Base-by-base conservation (phyloP, 1,284 basidiomycete species). In the Wolfiporia cocos region DNA sequence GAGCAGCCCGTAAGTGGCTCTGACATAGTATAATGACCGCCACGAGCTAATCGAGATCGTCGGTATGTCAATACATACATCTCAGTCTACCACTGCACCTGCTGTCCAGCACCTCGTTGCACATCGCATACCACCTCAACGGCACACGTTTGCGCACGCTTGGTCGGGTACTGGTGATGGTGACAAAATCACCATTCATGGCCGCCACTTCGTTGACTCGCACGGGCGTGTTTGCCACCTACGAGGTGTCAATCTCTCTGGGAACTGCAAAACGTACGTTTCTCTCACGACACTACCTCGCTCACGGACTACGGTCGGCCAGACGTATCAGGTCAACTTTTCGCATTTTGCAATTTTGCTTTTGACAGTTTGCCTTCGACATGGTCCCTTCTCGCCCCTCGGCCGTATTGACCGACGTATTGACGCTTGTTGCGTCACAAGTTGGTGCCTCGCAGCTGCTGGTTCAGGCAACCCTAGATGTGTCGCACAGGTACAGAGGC, bases 191-290 rank as follows among this genome's bases (percentile, higher is more conserved):
- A 61, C 62, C 30, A 66, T 71, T 0, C 73, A 76, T 47, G 90
- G 87, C 1, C 69, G 83, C 14, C 77, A 93, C 58, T 86, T 92
- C 49, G 65, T 91, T 5, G 92, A 94, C 59, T 65, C 64, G 1
- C 75, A 80, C 49, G 88, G 87, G 5, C 75, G 91, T 37, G 80
- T 92, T 6, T 83, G 91, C 52, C 71, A 69, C 42, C 67, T 92
- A 37, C 69, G 88, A 43, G 91, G 91, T 4, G 89, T 87, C 21
- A 94, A 94, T 58, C 61, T 93, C 34, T 79, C 86, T 12, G 89
- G 86, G 2, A 75, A 73, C n/a, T 81, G 76, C 49, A 94, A 94
- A 68, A 79, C 78, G 91, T 92, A 59, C 47, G 87, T 69, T 26
- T 28, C 10, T 34, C 14, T 28, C 14, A 28, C 14, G 26, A 28